phyloP scores from a whole-genome alignment of 768 basidiomycete genomes.

The Lentinula sp. region DNA sequence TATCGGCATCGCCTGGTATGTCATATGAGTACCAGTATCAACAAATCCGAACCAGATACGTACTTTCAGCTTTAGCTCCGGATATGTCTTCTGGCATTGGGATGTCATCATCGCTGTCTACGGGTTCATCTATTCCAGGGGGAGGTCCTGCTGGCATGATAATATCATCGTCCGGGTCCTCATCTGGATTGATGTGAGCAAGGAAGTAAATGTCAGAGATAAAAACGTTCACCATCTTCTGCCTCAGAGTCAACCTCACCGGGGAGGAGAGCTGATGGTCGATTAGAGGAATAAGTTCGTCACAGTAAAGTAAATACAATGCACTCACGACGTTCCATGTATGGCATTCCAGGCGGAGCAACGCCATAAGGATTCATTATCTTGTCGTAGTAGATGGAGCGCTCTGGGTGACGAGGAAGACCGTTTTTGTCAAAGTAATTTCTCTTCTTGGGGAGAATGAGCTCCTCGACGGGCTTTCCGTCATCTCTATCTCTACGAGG shows the following conservation, averaged over 20 bases:
- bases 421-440: conserved; percentile 81
- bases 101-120: conserved; percentile 77
- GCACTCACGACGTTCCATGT: conserved; percentile 74
- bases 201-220: background rate
- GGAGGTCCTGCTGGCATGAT: conserved; percentile 62
- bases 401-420: conserved; percentile 82
- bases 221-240: conserved; percentile 36
- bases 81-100: conserved; percentile 85
- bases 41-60: conserved; percentile 9
- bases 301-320: background rate
- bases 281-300: background rate
- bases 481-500: conserved; percentile 39
- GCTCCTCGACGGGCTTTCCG: conserved; percentile 33
- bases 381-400: conserved; percentile 89
- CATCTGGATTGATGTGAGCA: conserved; percentile 12
- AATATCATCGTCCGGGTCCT: conserved; percentile 64
- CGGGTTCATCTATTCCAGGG: conserved; percentile 40
- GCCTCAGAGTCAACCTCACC: conserved; percentile 63
- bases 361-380: conserved; percentile 93
- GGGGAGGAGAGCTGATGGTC: conserved; percentile 44
- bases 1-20: background rate
- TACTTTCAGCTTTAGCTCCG: conserved; percentile 24
- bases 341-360: conserved; percentile 96
- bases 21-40: background rate
- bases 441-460: conserved; percentile 39